A percentile compares a stretch with the other conserved stretches of the same genome.
Conservation (phyloP, 2,329 filamentous ascomycete species). For the Ascomycota sp. region DNA sequence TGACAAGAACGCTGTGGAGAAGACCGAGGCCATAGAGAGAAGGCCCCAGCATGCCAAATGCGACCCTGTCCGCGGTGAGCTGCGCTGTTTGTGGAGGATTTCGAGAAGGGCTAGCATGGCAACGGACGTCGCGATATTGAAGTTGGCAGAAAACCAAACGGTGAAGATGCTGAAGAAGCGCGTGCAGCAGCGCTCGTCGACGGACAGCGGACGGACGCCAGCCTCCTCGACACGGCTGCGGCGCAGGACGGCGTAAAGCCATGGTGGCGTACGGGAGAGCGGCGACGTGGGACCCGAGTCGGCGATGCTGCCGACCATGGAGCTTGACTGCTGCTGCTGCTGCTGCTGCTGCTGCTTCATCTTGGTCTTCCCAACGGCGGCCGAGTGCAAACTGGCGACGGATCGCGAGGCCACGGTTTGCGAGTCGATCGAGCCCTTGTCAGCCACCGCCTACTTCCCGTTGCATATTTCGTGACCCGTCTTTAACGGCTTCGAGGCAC, state of each 20-base stretch:
- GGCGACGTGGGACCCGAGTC: background rate
- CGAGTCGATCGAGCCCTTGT: too few relatives aligned
- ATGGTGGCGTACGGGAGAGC: background rate
- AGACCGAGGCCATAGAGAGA: constrained; percentile 29
- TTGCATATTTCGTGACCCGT: too few relatives aligned
- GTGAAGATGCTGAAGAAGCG: constrained; percentile 23
- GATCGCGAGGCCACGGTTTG: too few relatives aligned
- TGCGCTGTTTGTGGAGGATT: too few relatives aligned
- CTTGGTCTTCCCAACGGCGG: background rate
- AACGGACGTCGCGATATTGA: constrained; percentile 22
- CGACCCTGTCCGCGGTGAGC: constrained; percentile 19
- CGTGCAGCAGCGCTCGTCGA: constrained; percentile 17
- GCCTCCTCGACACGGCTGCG: constrained; percentile 19
- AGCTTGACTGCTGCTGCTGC: background rate
- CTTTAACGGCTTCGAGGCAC: too few relatives aligned
- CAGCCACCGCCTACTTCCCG: too few relatives aligned
- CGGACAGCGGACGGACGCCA: constrained; percentile 20
- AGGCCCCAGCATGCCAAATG: constrained; percentile 40
- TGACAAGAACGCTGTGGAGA: constrained; percentile 32
- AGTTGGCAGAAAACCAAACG: constrained; percentile 25
- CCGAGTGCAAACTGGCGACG: too few relatives aligned
- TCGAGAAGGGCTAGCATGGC: background rate
- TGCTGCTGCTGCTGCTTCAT: background rate
- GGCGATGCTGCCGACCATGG: background rate
- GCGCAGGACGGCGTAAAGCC: constrained; percentile 13